phyloP scores from a whole-genome alignment of 1,139 yeast genomes.

The Candida tunisiensis region DNA sequence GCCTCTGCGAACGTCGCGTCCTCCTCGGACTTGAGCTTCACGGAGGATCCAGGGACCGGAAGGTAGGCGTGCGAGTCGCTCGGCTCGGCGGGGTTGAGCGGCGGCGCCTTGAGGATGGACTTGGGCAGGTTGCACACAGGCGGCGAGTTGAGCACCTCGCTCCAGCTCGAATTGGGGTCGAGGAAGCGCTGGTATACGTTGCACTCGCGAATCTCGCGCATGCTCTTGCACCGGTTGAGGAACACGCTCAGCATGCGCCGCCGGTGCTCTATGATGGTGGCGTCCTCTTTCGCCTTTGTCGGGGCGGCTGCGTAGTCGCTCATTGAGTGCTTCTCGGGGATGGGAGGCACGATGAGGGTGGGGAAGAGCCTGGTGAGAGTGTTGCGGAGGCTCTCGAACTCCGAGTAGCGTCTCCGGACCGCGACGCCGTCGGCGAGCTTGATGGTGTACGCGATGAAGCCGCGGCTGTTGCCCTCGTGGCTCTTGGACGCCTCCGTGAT shows the following conservation, averaged over 20 bases:
- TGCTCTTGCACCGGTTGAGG: conserved; percentile 54
- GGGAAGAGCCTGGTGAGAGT: conserved; percentile 64
- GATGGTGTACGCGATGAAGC: conserved; percentile 70
- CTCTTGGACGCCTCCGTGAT: conserved; percentile 69
- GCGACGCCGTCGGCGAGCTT: conserved; percentile 34
- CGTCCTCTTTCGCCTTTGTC: conserved; percentile 38
- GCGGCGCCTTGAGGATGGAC: conserved; percentile 36
- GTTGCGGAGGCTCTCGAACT: conserved; percentile 68
- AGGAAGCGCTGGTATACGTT: conserved; percentile 59
- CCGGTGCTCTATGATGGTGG: conserved; percentile 38
- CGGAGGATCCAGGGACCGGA: conserved; percentile 41
- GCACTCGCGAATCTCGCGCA: conserved; percentile 37
- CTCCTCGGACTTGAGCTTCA: conserved; percentile 13
- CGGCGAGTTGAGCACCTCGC: conserved; percentile 35
- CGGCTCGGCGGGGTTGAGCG: conserved; percentile 33
- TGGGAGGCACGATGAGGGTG: conserved; percentile 73
- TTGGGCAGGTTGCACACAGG: conserved; percentile 38
- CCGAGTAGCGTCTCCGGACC: conserved; percentile 78
- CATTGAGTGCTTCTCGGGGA: conserved; percentile 78
- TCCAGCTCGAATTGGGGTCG: conserved; percentile 77
- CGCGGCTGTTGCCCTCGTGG: conserved; percentile 56
- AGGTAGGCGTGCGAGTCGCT: conserved; percentile 42
- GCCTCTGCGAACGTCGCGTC: conserved; percentile 25
- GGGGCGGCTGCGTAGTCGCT: conserved; percentile 32
- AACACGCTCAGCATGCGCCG: conserved; percentile 67